Evolutionary conservation across 495 filamentous ascomycete species (phyloP).

Genomic region (Talaromyces adpressus): DNA sequence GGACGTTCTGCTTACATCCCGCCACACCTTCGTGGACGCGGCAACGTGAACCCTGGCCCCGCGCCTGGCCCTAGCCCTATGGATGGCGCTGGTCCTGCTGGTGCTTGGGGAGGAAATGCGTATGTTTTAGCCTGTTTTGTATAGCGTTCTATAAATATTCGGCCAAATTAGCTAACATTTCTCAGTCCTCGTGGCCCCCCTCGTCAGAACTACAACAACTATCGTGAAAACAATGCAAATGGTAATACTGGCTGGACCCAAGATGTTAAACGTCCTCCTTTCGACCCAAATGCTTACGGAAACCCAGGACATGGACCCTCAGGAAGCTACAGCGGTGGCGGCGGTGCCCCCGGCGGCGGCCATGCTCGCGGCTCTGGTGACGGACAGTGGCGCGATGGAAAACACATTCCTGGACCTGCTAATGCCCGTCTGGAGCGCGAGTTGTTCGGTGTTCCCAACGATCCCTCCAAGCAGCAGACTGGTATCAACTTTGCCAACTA

Average conservation of each 20-base stretch:
- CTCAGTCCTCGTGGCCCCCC: slow-evolving; percentile 17
- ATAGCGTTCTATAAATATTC: not conserved
- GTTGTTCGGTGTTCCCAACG: slow-evolving; percentile 88
- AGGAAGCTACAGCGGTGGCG: slow-evolving; percentile 26
- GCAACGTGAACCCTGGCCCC: slow-evolving; percentile 31
- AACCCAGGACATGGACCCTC: slow-evolving; percentile 44
- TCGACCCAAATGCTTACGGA: slow-evolving; percentile 66
- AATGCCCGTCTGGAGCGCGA: slow-evolving; percentile 91
- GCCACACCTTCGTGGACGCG: slow-evolving; percentile 72
- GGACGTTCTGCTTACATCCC: slow-evolving; percentile 86
- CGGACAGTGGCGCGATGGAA: slow-evolving; percentile 92
- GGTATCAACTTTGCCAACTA: slow-evolving; percentile 99
- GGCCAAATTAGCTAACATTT: slow-evolving; percentile 5
- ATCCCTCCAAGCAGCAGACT: slow-evolving; percentile 88
- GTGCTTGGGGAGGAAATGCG: slow-evolving; percentile 31
- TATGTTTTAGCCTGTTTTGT: slow-evolving; percentile 24
- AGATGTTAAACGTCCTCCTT: slow-evolving; percentile 32
- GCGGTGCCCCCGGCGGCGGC: slow-evolving; percentile 37
- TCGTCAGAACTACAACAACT: slow-evolving; percentile 56
- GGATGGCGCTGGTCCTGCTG: slow-evolving; percentile 33
- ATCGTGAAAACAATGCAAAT: slow-evolving; percentile 47
- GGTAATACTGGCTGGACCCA: slow-evolving; percentile 36
- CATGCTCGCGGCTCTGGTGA: slow-evolving; percentile 76
- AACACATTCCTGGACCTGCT: slow-evolving; percentile 82
- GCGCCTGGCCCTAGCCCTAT: slow-evolving; percentile 16